Percentiles rank a stretch among this genome's conserved stretches.
Evolutionary conservation across 1,284 basidiomycete genomes (phyloP).

Genomic region (Cerioporus squamosus): DNA sequence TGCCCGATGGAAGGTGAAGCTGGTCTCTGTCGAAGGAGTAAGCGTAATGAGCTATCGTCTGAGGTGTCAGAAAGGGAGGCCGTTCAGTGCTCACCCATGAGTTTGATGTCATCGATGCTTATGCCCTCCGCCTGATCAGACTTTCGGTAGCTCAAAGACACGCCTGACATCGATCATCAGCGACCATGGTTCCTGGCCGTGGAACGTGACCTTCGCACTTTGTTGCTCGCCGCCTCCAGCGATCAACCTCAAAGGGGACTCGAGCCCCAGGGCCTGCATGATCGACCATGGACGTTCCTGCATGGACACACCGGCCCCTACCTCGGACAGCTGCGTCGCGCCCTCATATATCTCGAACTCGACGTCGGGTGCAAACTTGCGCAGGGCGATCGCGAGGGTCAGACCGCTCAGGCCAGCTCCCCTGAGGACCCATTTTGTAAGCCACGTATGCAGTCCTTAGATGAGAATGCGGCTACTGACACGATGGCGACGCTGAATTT

Average conservation of each 20-base stretch:
- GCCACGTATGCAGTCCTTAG: background rate
- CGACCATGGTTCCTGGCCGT: background rate
- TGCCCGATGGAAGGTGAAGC: constrained; percentile 52
- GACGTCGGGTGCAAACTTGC: constrained; percentile 39
- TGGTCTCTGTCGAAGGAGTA: constrained; percentile 37
- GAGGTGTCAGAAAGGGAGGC: background rate
- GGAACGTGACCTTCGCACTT: background rate
- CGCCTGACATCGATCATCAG: background rate
- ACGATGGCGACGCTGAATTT: constrained; percentile 10
- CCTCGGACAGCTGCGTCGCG: constrained; percentile 47
- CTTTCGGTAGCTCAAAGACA: constrained; percentile 5
- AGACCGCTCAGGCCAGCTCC: constrained; percentile 45
- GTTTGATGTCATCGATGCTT: constrained; percentile 49
- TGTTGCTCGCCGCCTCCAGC: constrained; percentile 42
- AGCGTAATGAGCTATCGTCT: no score
- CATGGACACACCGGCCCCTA: constrained; percentile 62
- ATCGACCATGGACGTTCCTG: constrained; percentile 54
- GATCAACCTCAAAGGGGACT: constrained; percentile 45
- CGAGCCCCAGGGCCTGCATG: constrained; percentile 51
- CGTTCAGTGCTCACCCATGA: constrained; percentile 46
- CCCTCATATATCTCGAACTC: constrained; percentile 52
- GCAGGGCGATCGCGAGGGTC: constrained; percentile 39
- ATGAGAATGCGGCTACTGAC: background rate
- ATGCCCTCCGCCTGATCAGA: constrained; percentile 38
- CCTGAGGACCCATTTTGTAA: constrained; percentile 19